Percentiles rank a stretch among this genome's conserved stretches.
Conservation (phyloP, 2,329 filamentous ascomycete genomes). For the Aureobasidium pullulans region DNA sequence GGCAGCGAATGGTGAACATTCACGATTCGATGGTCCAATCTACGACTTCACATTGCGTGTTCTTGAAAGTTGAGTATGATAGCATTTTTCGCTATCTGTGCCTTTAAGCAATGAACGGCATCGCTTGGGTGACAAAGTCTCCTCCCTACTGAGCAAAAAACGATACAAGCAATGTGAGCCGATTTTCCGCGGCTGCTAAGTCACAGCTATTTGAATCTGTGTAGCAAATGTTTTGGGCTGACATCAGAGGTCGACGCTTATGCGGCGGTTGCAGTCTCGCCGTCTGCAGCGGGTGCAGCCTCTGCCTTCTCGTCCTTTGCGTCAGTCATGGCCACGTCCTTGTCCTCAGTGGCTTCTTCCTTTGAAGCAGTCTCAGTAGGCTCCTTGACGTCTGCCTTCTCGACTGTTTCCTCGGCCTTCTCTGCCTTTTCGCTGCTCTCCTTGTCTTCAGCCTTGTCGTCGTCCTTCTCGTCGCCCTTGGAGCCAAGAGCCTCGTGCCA, state of each 20-base stretch:
- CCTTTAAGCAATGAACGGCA: background rate
- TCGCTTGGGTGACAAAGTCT: background rate
- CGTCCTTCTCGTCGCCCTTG: slow-evolving; percentile 10
- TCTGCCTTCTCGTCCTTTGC: slow-evolving; percentile 22
- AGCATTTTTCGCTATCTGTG: background rate
- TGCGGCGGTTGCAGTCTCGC: slow-evolving; percentile 18
- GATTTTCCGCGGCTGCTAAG: slow-evolving; percentile 12
- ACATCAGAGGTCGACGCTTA: slow-evolving; percentile 4
- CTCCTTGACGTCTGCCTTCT: slow-evolving; percentile 24
- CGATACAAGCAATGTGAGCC: background rate
- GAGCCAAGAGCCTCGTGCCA: slow-evolving; percentile 71
- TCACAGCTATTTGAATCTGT: background rate
- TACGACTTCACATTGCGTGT: too few species aligned
- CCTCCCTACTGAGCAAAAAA: background rate
- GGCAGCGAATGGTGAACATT: too few species aligned
- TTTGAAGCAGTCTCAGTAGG: slow-evolving; percentile 22
- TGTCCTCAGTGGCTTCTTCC: slow-evolving; percentile 24
- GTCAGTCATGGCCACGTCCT: slow-evolving; percentile 24
- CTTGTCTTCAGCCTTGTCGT: slow-evolving; percentile 8
- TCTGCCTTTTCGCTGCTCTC: slow-evolving; percentile 17
- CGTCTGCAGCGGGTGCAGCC: slow-evolving; percentile 15
- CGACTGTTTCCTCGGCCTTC: slow-evolving; percentile 28
- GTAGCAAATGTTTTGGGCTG: slow-evolving; percentile 16
- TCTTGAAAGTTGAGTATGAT: background rate
- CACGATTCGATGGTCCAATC: too few species aligned